Evolutionary conservation across 768 basidiomycete species (phyloP).

Genomic region (Podaxis pistillaris): DNA sequence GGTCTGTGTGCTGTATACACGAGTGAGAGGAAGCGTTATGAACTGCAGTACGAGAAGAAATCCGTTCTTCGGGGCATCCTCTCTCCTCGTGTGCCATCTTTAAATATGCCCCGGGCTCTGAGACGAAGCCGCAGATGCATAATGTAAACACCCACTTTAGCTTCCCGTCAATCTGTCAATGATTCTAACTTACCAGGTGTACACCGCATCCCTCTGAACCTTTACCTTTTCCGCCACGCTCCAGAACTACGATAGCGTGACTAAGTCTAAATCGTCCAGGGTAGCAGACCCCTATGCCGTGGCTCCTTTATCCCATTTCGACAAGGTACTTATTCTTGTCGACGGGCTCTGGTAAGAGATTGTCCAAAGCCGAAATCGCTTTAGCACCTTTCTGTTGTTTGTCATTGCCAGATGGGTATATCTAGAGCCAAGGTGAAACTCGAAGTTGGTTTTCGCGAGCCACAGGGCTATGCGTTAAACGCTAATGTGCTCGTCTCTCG

Average conservation of each 20-base stretch:
- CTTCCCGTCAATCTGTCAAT: slow-evolving; percentile 12
- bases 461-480: background rate
- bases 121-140: background rate
- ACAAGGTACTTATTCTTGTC: background rate
- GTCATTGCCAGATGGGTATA: background rate
- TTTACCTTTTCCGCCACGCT: background rate
- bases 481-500: no score
- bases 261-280: background rate
- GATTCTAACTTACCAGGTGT: slow-evolving; percentile 4
- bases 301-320: background rate
- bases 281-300: background rate
- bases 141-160: background rate
- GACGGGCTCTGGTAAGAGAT: background rate
- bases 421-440: background rate
- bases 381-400: background rate
- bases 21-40: background rate
- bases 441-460: background rate
- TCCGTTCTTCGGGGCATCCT: background rate
- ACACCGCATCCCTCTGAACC: background rate
- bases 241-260: background rate
- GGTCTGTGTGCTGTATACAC: background rate
- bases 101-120: background rate
- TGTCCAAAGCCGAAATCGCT: background rate
- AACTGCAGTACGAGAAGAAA: background rate
- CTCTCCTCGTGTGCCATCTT: background rate